These are phyloP conservation scores for Rhizodiscina lignyota DNA, from an alignment of 495 filamentous ascomycete genomes.

Conservation along the genomic window DNA sequence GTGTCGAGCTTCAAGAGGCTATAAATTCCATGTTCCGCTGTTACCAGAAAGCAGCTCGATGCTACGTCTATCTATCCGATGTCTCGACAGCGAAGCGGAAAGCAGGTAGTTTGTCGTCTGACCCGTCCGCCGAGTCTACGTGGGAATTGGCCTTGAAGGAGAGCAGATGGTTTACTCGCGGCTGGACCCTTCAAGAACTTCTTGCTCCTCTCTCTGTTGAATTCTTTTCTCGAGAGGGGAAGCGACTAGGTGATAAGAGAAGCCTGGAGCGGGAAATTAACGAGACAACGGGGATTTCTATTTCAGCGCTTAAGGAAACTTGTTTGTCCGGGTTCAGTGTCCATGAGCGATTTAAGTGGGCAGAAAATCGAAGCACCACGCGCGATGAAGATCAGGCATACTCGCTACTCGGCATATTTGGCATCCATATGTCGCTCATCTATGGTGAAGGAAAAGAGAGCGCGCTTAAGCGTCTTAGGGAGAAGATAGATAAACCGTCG, in stretches of 20 bases:
- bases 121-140: not conserved
- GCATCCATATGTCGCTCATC: not conserved
- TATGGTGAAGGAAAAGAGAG: slow-evolving; percentile 1
- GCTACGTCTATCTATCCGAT: slow-evolving; percentile 8
- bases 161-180: slow-evolving; percentile 2
- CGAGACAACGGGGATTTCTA: slow-evolving; percentile 1
- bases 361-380: not conserved
- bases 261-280: not conserved
- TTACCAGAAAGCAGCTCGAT: slow-evolving; percentile 5
- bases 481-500: slow-evolving; percentile 1
- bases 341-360: slow-evolving; percentile 1
- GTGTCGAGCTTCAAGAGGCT: slow-evolving; percentile 5
- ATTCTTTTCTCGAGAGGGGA: slow-evolving; percentile 1
- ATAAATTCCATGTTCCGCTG: slow-evolving; percentile 11
- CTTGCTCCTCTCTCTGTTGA: slow-evolving; percentile 1
- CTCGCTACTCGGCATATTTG: slow-evolving; percentile 2
- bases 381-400: not conserved
- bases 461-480: not conserved
- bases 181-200: slow-evolving; percentile 2
- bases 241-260: not conserved
- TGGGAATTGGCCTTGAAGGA: not conserved
- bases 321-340: not conserved
- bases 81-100: slow-evolving; percentile 1
- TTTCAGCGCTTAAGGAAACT: not conserved
- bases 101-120: not conserved